Evolutionary conservation across 257 asterid species (phyloP), one percentile per base, ranked within the genome.

Genomic region (Thymus mandschuricus): DNA sequence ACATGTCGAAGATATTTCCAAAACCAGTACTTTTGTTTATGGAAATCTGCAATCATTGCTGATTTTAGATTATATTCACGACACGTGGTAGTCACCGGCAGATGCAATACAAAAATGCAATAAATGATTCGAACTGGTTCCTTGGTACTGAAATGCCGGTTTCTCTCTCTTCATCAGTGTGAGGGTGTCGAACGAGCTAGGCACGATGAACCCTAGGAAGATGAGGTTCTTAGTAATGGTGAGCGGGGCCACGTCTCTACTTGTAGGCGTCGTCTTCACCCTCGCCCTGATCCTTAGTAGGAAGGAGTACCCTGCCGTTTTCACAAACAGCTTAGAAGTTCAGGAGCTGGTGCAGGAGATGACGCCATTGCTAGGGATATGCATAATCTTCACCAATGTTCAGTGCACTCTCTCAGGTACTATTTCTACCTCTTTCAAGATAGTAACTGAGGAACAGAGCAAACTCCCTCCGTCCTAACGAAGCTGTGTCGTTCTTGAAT

Each of bases 171-270:
- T 10, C 10, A 4, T 34, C 85, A 86, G 88, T 41, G 86, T 86
- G 43, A 79, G 91, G 66, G 85, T 83, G 56, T 79, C 91, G 3
- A 83, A 86, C 38, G 91, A 81, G 41, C 76, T 86, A 21, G 88
- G 91, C 3, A 79, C 81, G 1, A 54, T 63, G 13, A 81, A 65
- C 33, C 91, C 91, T 1, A 59, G 68, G 75, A 73, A 40, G 30
- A 82, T 86, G 12, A 81, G 76, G 68, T 75, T 86, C 63, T 44
- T 88, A 6, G 85, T 64, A 7, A 3, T 83, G 5, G 84, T 81
- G 10, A 78, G 76, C 34, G 80, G 84, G 30, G 43, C 78, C 12
- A 44, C 85, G 33, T 75, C 85, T 10, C 75, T 83, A 6, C 29
- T 78, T 6, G 1, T 76, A 0, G 85, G 88, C 2, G 9, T 83